Conservation (phyloP, 768 basidiomycete species). For the Auriculariales sp. region DNA sequence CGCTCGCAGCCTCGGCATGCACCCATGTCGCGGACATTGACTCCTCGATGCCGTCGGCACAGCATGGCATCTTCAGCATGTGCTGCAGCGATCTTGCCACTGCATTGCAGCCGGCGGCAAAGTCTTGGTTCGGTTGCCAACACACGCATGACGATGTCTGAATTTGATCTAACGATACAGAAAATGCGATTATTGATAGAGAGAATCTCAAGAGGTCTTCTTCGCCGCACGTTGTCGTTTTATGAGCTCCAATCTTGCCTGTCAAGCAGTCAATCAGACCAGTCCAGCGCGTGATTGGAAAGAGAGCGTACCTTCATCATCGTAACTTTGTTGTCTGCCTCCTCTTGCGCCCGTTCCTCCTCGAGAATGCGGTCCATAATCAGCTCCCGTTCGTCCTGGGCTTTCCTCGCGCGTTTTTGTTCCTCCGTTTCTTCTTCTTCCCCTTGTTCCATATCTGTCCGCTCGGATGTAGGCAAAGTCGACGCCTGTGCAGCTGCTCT, state of each 20-base stretch:
- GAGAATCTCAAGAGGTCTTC: too few species aligned
- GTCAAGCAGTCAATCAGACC: background rate
- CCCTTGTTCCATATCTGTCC: conserved; percentile 12
- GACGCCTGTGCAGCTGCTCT: background rate
- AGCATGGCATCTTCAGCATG: too few species aligned
- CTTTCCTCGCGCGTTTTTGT: conserved; percentile 32
- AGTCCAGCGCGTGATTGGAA: background rate
- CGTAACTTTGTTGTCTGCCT: conserved; percentile 63
- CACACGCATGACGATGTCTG: too few species aligned
- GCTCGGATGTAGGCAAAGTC: conserved; percentile 10
- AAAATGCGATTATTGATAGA: too few species aligned
- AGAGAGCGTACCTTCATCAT: conserved; percentile 34
- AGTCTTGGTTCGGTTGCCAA: too few species aligned
- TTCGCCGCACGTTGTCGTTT: conserved; percentile 1
- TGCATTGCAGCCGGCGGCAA: too few species aligned
- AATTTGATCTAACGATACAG: too few species aligned
- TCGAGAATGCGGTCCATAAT: conserved; percentile 78
- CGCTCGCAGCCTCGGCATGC: too few species aligned
- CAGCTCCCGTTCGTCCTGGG: conserved; percentile 61
- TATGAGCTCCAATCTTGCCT: background rate
- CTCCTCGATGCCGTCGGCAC: too few species aligned
- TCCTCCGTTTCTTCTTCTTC: conserved; percentile 22
- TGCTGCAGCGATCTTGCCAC: too few species aligned
- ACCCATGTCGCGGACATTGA: too few species aligned
- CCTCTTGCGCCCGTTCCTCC: conserved; percentile 77